Percentiles rank a stretch among this genome's conserved stretches.
Conservation (phyloP, 805 yeast genomes). For the Wickerhamiella azyma region DNA sequence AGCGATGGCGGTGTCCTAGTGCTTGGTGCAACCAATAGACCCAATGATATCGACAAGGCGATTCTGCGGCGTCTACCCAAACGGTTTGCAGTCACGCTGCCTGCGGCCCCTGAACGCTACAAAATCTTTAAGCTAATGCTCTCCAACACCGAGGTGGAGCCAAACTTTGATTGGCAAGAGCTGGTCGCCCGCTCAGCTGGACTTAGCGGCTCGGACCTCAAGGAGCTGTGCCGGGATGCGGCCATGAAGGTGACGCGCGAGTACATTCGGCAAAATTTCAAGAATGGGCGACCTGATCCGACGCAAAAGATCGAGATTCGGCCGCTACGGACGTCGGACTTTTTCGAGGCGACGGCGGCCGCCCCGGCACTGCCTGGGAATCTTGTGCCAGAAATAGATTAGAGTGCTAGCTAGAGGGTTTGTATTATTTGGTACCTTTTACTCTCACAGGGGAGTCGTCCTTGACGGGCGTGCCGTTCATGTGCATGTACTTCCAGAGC, state of each 20-base stretch:
- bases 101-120: constrained; percentile 50
- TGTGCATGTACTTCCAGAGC: constrained; percentile 83
- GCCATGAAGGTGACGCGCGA: constrained; percentile 83
- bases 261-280: constrained; percentile 50
- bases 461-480: constrained; percentile 34
- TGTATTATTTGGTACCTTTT: neutral
- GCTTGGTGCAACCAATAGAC: constrained; percentile 90
- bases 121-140: constrained; percentile 60
- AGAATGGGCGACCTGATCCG: constrained; percentile 21
- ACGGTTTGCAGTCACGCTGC: constrained; percentile 64
- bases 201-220: constrained; percentile 79
- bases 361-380: constrained; percentile 10
- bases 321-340: constrained; percentile 53
- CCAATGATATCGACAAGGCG: constrained; percentile 82
- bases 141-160: constrained; percentile 48
- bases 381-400: neutral
- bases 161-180: constrained; percentile 42
- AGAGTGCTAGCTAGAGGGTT: no score
- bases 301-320: constrained; percentile 32
- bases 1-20: constrained; percentile 63
- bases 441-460: constrained; percentile 8
- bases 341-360: constrained; percentile 26
- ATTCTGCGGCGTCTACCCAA: constrained; percentile 89
- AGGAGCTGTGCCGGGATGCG: constrained; percentile 86
- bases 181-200: constrained; percentile 58